Evolutionary conservation across 306 rosid species (phyloP), one percentile per base, ranked within the genome.

Genomic region (Albizia julibrissin): DNA sequence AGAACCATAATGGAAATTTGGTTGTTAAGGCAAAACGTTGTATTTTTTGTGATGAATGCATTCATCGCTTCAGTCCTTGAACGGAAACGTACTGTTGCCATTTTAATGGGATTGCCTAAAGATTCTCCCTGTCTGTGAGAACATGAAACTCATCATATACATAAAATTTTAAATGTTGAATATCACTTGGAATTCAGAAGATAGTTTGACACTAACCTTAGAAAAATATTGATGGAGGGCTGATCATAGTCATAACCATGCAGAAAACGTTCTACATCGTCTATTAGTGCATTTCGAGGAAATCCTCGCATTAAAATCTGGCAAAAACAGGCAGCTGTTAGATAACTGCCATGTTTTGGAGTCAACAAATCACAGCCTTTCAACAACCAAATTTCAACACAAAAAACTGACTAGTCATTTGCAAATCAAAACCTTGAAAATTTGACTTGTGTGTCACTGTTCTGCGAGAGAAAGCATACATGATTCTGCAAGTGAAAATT

Each of bases 221-320:
- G 2, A 84, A 84, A 82, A 3, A 90, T 0, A 21, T 81, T 84
- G 83, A 92, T 0, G 59, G 97, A 89, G 84, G 90, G 54, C 19
- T 78, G 58, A 73, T 90, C 89, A 10, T 77, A 92, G 39, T 87
- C 88, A 85, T 78, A 87, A 39, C 93, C 94, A 8, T 86, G 84
- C 82, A 96, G 74, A 78, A 87, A 75, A 40, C 97, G 95, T 18
- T 69, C 92, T 42, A 96, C 12, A 4, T 96, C 98, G 24, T 76
- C 87, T 14, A 14, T 46, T 19, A 0, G 0, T 2, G 86, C 83
- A 34, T 3, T 43, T 77, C 82, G 80, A 37, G 94, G 94, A 52
- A 93, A 8, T 68, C 99, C 99, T 85, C 85, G 84, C 62, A 93
- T 87, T 68, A 93, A 80, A 47, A 96, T 91, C 99, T 91, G 80